These are phyloP conservation scores for Sherardia arvensis DNA, from an alignment of 257 asterid species.

Conservation along the genomic window DNA sequence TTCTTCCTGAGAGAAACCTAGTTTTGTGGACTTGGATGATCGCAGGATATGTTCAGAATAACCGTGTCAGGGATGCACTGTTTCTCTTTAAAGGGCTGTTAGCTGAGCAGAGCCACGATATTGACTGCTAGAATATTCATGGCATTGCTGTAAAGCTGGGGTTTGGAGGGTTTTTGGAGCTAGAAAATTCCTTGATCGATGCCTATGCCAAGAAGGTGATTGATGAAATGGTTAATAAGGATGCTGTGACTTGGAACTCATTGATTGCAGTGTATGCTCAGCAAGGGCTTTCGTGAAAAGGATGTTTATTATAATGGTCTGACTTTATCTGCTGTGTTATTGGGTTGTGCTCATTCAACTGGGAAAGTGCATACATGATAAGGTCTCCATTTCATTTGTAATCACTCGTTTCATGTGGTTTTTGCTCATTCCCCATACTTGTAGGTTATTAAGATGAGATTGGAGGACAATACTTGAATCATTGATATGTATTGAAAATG, in stretches of 20 bases:
- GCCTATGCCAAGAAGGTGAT: constrained; percentile 77
- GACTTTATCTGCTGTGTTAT: constrained; percentile 59
- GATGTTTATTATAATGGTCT: constrained; percentile 46
- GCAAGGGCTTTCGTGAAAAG: constrained; percentile 39
- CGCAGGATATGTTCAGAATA: constrained; percentile 62
- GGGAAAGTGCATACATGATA: constrained; percentile 25
- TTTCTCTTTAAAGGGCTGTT: constrained; percentile 58
- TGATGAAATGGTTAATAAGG: constrained; percentile 50
- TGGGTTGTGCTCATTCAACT: constrained; percentile 82
- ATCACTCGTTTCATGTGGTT: not conserved
- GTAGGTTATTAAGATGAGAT: constrained; percentile 59
- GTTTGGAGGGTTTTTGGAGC: constrained; percentile 42
- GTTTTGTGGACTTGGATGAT: constrained; percentile 97
- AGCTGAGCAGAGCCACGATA: constrained; percentile 41
- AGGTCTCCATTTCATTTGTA: not conserved
- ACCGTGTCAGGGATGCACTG: constrained; percentile 47
- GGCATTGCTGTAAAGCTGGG: constrained; percentile 62
- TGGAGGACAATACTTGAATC: constrained; percentile 71
- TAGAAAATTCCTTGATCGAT: constrained; percentile 75
- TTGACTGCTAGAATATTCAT: constrained; percentile 68
- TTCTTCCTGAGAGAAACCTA: constrained; percentile 60
- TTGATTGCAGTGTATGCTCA: constrained; percentile 81
- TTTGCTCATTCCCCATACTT: not conserved
- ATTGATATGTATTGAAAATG: constrained; percentile 94
- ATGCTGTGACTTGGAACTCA: constrained; percentile 77